Conservation (phyloP, 352 stramenopile genomes). For the Lagenidium giganteum region DNA sequence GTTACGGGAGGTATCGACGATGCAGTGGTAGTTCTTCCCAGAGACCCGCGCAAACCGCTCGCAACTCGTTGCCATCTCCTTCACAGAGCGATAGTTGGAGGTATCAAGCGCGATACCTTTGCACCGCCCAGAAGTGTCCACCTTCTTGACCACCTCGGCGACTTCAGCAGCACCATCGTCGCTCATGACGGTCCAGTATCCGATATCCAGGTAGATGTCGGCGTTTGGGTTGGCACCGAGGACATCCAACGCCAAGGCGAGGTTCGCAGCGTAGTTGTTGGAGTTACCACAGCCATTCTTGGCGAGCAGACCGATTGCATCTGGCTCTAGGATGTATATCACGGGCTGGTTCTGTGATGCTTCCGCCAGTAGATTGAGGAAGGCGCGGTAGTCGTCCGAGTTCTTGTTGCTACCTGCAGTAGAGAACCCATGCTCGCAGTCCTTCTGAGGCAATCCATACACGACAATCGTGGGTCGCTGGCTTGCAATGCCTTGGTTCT, state of each 20-base stretch:
- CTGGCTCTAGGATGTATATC: conserved; percentile 19
- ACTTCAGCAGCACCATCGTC: conserved; percentile 19
- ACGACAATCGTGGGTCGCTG: conserved; percentile 14
- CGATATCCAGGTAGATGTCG: conserved; percentile 21
- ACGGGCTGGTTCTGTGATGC: conserved; percentile 4
- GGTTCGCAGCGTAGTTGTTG: conserved; percentile 12
- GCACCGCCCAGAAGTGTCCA: conserved; percentile 15
- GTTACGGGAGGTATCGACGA: conserved; percentile 38
- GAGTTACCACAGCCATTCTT: conserved; percentile 2
- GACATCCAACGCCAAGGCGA: conserved; percentile 8
- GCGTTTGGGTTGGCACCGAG: conserved; percentile 10
- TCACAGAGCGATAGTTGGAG: conserved; percentile 40
- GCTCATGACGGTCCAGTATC: conserved; percentile 11
- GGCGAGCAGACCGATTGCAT: conserved; percentile 18
- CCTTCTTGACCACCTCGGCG: conserved; percentile 24
- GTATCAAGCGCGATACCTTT: conserved; percentile 55
- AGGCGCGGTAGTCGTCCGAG: conserved; percentile 8
- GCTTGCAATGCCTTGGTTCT: background rate
- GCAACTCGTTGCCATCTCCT: conserved; percentile 25
- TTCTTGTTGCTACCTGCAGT: conserved; percentile 15
- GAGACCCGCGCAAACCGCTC: conserved; percentile 22
- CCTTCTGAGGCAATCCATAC: conserved; percentile 17
- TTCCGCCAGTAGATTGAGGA: conserved; percentile 6
- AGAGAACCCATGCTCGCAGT: conserved; percentile 15
- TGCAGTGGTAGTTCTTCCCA: conserved; percentile 27